Percentiles rank a stretch among this genome's conserved stretches.
These are phyloP conservation scores for Colletotrichum musicola DNA, from an alignment of 2,329 filamentous ascomycete species.

Conservation along the genomic window DNA sequence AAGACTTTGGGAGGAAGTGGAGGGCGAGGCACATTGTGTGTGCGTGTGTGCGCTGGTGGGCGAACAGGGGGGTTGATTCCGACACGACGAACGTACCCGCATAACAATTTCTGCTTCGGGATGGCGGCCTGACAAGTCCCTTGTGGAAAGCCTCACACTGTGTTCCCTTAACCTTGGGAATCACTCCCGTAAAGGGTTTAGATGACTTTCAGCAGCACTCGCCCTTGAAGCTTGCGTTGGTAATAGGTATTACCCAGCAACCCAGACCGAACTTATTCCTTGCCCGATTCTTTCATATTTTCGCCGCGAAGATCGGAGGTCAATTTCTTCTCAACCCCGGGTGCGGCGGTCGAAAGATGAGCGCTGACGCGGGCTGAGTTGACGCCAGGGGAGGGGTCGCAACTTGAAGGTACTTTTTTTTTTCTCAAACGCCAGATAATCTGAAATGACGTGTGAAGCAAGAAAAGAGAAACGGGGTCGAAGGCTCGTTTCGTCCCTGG, in stretches of 20 bases:
- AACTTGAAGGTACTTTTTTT: no score
- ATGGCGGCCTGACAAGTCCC: conserved; percentile 13
- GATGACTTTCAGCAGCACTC: conserved; percentile 4
- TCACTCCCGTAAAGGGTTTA: background rate
- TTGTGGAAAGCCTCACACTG: conserved; percentile 25
- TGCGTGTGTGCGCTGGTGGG: conserved; percentile 5
- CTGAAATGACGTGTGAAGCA: no score
- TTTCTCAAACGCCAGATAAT: no score
- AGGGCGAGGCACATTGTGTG: background rate
- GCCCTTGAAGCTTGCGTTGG: background rate
- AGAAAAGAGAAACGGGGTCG: no score
- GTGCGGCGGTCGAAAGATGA: no score
- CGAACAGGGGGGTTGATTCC: background rate
- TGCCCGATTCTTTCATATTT: no score
- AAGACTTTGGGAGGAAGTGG: background rate
- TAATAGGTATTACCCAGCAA: background rate
- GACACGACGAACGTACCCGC: conserved; percentile 15
- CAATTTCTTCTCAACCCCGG: no score
- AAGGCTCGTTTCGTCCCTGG: no score
- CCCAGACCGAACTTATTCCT: no score
- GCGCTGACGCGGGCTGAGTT: no score
- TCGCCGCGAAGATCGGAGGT: no score
- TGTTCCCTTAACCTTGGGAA: conserved; percentile 7
- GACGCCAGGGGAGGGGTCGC: no score
- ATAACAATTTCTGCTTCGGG: conserved; percentile 23